phyloP scores from a whole-genome alignment of 169 alveolate genomes.

The Plasmodium vivax region DNA sequence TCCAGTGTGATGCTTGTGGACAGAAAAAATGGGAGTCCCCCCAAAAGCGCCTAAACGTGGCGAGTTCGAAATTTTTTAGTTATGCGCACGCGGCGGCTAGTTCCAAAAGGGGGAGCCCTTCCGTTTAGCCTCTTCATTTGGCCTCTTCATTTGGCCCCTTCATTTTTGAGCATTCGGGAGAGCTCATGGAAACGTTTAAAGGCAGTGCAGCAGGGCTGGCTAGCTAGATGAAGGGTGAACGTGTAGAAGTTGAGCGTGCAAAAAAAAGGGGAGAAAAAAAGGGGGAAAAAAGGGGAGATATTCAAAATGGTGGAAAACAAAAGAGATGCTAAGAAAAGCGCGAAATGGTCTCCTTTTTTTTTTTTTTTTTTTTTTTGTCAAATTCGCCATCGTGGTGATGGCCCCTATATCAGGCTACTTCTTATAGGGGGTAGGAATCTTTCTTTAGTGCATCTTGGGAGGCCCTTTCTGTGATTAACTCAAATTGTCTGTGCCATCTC shows the following conservation, averaged over 20 bases:
- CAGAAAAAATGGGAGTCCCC: background rate
- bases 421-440: background rate
- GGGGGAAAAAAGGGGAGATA: background rate
- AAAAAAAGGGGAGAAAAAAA: background rate
- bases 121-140: background rate
- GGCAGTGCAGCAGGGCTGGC: background rate
- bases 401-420: background rate
- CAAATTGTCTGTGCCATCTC: background rate
- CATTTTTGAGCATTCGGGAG: background rate
- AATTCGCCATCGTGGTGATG: background rate
- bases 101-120: background rate
- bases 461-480: background rate
- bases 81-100: background rate
- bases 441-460: background rate
- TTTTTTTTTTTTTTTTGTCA: background rate
- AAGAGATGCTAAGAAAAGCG: background rate
- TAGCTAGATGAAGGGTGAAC: background rate
- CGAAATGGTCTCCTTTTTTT: background rate
- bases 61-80: background rate
- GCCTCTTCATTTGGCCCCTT: no score
- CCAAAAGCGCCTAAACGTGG: background rate
- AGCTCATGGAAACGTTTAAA: background rate
- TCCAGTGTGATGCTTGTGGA: background rate
- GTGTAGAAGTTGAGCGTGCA: background rate
- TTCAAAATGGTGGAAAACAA: background rate